Conservation (phyloP, 352 stramenopile species). For the Phytopythium montanum region DNA sequence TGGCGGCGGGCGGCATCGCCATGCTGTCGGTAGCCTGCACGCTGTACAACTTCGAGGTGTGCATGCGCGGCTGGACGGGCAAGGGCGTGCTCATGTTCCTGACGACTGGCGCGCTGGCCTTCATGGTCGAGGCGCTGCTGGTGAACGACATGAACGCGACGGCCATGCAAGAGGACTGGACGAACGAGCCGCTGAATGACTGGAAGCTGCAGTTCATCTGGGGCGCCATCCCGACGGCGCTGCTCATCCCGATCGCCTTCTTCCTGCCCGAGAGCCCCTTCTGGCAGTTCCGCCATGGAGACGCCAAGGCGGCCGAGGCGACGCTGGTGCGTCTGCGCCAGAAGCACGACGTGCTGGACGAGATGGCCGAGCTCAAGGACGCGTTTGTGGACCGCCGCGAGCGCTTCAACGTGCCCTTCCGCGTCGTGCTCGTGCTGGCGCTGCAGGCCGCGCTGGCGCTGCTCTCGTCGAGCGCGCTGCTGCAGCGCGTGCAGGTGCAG, state of each 20-base stretch:
- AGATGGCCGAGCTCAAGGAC: slow-evolving; percentile 63
- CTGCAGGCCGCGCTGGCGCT: slow-evolving; percentile 69
- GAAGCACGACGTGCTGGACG: slow-evolving; percentile 79
- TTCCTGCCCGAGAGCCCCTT: slow-evolving; percentile 76
- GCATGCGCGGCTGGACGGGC: slow-evolving; percentile 82
- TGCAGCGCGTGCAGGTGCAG: slow-evolving; percentile 67
- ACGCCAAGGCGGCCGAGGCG: slow-evolving; percentile 63
- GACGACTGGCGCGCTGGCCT: slow-evolving; percentile 58
- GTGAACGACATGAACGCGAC: slow-evolving; percentile 67
- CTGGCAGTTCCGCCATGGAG: slow-evolving; percentile 70
- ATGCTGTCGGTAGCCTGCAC: slow-evolving; percentile 77
- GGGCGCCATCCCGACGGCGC: slow-evolving; percentile 57
- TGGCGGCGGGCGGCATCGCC: slow-evolving; percentile 57
- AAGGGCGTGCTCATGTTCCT: slow-evolving; percentile 87
- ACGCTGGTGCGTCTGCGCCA: slow-evolving; percentile 68
- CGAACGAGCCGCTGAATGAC: slow-evolving; percentile 62
- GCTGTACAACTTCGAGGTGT: slow-evolving; percentile 89
- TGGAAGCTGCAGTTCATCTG: slow-evolving; percentile 85
- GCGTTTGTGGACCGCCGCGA: slow-evolving; percentile 63
- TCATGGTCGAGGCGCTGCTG: slow-evolving; percentile 75
- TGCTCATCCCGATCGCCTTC: slow-evolving; percentile 53
- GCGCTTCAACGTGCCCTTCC: slow-evolving; percentile 71
- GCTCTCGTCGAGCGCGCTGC: slow-evolving; percentile 63
- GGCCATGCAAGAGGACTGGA: slow-evolving; percentile 58
- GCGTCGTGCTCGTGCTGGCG: slow-evolving; percentile 49